These are phyloP conservation scores for Flaveria floridana DNA, from an alignment of 140 eudicot genomes.

Conservation along the genomic window DNA sequence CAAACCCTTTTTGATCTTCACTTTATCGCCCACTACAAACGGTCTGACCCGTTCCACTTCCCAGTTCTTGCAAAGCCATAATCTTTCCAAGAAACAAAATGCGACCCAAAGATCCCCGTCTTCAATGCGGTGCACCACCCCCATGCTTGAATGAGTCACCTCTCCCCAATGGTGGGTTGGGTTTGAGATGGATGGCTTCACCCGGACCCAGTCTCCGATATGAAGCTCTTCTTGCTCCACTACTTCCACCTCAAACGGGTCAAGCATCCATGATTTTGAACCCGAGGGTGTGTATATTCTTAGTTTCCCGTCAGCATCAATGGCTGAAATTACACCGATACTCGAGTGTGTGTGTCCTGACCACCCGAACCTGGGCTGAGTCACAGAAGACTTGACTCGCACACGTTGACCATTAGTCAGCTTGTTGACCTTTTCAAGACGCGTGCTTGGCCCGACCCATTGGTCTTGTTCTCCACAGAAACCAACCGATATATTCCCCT, in stretches of 20 bases:
- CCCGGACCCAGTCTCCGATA: conserved; percentile 86
- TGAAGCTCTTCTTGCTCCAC: conserved; percentile 72
- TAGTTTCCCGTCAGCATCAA: conserved; percentile 85
- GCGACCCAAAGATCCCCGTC: conserved; percentile 89
- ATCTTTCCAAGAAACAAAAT: conserved; percentile 76
- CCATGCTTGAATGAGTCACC: conserved; percentile 65
- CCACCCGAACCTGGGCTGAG: conserved; percentile 97
- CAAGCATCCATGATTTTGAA: conserved; percentile 83
- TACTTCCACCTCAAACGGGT: conserved; percentile 84
- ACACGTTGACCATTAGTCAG: conserved; percentile 73
- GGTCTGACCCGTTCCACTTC: conserved; percentile 75
- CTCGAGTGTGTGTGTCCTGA: conserved; percentile 86
- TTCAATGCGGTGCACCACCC: conserved; percentile 87
- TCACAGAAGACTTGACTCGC: conserved; percentile 55
- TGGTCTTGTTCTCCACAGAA: conserved; percentile 91
- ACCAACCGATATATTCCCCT: conserved; percentile 59
- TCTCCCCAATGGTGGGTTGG: conserved; percentile 97
- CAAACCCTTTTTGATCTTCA: conserved; percentile 63
- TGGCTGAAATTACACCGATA: conserved; percentile 73
- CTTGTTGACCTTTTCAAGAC: conserved; percentile 59
- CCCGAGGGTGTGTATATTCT: conserved; percentile 88
- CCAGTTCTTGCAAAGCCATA: conserved; percentile 77
- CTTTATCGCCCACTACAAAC: conserved; percentile 71
- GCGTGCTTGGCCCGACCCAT: conserved; percentile 64
- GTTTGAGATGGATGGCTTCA: conserved; percentile 46